These are phyloP conservation scores for Cystofilobasidium ferigula DNA, from an alignment of 768 basidiomycete species.

Conservation along the genomic window DNA sequence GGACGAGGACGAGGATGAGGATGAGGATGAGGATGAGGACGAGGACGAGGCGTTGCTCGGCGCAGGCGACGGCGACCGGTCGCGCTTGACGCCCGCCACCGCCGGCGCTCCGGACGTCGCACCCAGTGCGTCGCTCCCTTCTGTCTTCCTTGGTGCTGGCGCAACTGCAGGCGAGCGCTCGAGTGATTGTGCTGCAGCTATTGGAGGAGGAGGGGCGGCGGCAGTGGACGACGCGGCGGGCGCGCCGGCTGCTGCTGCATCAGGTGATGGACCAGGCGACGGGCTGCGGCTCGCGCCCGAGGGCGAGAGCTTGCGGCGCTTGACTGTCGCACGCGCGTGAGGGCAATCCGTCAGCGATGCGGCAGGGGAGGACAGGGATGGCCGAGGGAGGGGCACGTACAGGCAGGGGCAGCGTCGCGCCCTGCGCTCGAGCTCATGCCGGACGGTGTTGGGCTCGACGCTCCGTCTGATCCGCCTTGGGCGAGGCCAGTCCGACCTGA, in stretches of 20 bases:
- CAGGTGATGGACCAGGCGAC: background rate
- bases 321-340: background rate
- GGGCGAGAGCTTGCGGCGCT: conserved; percentile 3
- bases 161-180: background rate
- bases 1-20: background rate
- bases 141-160: background rate
- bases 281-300: background rate
- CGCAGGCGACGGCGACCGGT: background rate
- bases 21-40: background rate
- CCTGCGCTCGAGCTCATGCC: background rate
- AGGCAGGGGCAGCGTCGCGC: background rate
- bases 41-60: background rate
- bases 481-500: too few species aligned
- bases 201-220: background rate
- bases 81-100: background rate
- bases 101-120: background rate
- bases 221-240: background rate
- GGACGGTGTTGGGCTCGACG: too few species aligned
- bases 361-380: background rate
- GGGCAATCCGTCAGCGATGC: background rate
- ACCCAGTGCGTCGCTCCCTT: background rate
- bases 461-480: too few species aligned
- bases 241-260: background rate
- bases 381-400: background rate
- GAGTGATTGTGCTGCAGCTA: background rate